These are phyloP conservation scores for Cylindrotheca fusiformis DNA, from an alignment of 108 stramenopile genomes.

Conservation along the genomic window DNA sequence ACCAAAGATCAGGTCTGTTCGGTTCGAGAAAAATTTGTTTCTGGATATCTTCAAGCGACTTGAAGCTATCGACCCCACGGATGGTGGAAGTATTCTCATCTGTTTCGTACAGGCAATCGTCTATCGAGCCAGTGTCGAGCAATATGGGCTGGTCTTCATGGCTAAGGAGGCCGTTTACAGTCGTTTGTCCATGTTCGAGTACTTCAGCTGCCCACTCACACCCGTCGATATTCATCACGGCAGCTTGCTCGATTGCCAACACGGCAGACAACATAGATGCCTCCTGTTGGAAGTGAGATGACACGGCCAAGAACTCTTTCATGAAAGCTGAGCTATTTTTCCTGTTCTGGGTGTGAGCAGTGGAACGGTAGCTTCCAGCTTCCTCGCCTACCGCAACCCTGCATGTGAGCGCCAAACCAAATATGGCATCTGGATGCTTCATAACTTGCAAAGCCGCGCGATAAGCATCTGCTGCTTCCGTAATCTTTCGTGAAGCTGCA, in stretches of 20 bases:
- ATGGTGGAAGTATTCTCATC: too few species aligned
- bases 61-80: too few species aligned
- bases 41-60: not conserved
- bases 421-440: constrained; percentile 51
- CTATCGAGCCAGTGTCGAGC: too few species aligned
- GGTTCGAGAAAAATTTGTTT: constrained; percentile 26
- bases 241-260: constrained; percentile 23
- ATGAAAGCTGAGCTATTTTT: constrained; percentile 18
- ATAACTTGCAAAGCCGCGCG: constrained; percentile 60
- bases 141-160: too few species aligned
- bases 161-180: not conserved
- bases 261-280: constrained; percentile 11
- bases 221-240: not conserved
- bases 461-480: constrained; percentile 65
- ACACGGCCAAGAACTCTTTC: constrained; percentile 16
- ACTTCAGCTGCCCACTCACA: constrained; percentile 4
- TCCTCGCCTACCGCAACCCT: constrained; percentile 1
- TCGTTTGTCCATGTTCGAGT: constrained; percentile 1
- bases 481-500: constrained; percentile 13
- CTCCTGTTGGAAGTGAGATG: not conserved
- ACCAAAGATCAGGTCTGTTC: constrained; percentile 26
- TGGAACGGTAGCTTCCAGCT: not conserved
- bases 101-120: too few species aligned
- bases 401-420: constrained; percentile 53
- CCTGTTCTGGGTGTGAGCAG: not conserved